Conservation (phyloP, 2,329 filamentous ascomycete species). For the Colletotrichum sp. region DNA sequence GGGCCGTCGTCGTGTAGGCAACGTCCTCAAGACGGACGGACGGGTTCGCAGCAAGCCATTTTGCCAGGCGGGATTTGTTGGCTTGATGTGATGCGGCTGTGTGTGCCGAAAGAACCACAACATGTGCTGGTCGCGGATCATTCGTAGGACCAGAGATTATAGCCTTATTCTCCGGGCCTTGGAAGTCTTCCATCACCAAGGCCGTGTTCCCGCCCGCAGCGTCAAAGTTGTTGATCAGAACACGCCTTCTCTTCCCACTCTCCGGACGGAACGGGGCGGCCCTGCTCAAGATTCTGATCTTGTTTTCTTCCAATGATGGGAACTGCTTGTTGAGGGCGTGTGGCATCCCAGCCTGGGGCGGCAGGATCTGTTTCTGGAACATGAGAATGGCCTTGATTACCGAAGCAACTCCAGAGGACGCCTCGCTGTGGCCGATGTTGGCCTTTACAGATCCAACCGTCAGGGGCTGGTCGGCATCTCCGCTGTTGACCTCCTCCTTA, state of each 20-base stretch:
- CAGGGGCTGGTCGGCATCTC: neutral
- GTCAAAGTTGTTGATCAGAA: slow-evolving; percentile 42
- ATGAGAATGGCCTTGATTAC: slow-evolving; percentile 37
- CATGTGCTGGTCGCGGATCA: neutral
- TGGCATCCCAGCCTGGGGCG: slow-evolving; percentile 26
- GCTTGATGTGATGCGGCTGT: neutral
- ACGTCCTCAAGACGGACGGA: neutral
- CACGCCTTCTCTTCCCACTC: slow-evolving; percentile 18
- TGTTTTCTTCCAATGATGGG: neutral
- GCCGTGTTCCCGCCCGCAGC: slow-evolving; percentile 31
- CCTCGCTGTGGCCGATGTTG: slow-evolving; percentile 24
- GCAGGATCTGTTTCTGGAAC: slow-evolving; percentile 33
- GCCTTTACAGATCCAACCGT: slow-evolving; percentile 22
- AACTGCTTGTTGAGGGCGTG: neutral
- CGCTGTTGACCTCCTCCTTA: neutral
- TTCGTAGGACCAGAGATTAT: neutral
- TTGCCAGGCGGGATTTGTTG: neutral
- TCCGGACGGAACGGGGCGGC: neutral
- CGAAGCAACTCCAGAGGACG: slow-evolving; percentile 30
- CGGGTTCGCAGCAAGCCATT: neutral
- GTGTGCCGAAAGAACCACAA: neutral
- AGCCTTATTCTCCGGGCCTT: neutral
- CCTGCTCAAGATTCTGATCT: neutral
- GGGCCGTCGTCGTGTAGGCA: neutral
- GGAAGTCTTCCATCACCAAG: slow-evolving; percentile 24